Evolutionary conservation across 2,329 filamentous ascomycete genomes (phyloP).

Genomic region (Talaromyces sp.): DNA sequence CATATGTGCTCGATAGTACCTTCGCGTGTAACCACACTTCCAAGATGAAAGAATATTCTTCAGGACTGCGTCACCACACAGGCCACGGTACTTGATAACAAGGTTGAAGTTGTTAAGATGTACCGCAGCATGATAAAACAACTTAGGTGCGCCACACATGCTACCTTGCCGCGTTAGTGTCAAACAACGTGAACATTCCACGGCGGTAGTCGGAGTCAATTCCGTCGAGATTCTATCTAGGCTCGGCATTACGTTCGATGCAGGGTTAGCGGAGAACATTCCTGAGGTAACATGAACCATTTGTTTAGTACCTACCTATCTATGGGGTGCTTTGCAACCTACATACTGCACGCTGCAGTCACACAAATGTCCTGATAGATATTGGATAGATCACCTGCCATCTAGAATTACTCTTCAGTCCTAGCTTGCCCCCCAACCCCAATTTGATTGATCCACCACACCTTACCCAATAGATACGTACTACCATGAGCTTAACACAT

Average conservation of each 20-base stretch:
- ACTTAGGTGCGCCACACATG: slow-evolving; percentile 2
- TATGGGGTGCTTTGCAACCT: not conserved
- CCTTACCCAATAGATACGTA: not conserved
- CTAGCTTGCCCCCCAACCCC: not conserved
- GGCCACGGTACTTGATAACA: not conserved
- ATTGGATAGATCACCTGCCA: not conserved
- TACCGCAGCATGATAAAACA: not conserved
- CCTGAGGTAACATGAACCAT: not conserved
- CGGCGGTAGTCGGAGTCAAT: not conserved
- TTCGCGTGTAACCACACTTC: not conserved
- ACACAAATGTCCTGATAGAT: not conserved
- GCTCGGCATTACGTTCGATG: not conserved
- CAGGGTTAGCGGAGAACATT: not conserved
- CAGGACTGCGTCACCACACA: not conserved
- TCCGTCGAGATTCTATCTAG: not conserved
- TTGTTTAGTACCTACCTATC: not conserved
- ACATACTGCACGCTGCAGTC: not conserved
- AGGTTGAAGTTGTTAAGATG: not conserved
- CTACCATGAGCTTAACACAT: not conserved
- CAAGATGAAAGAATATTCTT: not conserved
- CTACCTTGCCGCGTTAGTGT: not conserved
- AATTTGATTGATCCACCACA: not conserved
- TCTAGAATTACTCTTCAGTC: not conserved
- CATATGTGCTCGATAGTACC: not conserved
- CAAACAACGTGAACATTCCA: slow-evolving; percentile 3